Base-by-base conservation (phyloP, 345 rosid species). In the Citrus sp. region DNA sequence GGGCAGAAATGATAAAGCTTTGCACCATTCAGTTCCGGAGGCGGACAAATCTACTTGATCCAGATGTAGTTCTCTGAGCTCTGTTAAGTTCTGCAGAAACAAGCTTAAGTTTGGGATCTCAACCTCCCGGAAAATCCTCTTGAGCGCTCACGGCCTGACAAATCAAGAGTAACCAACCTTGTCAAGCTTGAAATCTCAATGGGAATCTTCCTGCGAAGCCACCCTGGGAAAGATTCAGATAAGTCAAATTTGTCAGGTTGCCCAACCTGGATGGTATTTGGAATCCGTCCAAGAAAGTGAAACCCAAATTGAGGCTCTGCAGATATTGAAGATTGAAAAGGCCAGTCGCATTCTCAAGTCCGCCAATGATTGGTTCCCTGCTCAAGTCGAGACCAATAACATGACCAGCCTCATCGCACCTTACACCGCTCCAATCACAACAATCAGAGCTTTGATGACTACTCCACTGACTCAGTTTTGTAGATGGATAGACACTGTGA, bases 131-230 rank as follows among this genome's bases (percentile, higher is more conserved):
- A 34, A 34, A 4, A 34, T 34, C 6, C 35, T 34, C 6, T 34
- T 32, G 34, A 32, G 35, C 6, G 35, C 35, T 4, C 35, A 34
- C 6, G 6, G 6, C 35, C 40, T 40, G 88, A 85, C 32, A 85
- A 58, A 67, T 85, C 90, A 0, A 87, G 90, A 55, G 74, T 32
- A 13, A 80, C 79, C 80, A 87, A 72, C 59, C 60, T 80, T 21
- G 78, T 62, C 77, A 85, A 2, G 1, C 5, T 13, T 2, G 88
- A 84, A 58, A 88, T 74, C 28, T 13, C 77, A 40, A 19, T 6
- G 0, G 91, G 88, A 69, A 89, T 35, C 64, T 86, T 87, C 14
- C 89, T 0, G 5, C 9, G 51, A 86, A 82, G 22, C 85, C 88
- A 21, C 86, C 83, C 65, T 72, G 76, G 3, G 91, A 88, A 37